Evolutionary conservation across 148 eudicot species (phyloP).

Genomic region (Drosera capensis): DNA sequence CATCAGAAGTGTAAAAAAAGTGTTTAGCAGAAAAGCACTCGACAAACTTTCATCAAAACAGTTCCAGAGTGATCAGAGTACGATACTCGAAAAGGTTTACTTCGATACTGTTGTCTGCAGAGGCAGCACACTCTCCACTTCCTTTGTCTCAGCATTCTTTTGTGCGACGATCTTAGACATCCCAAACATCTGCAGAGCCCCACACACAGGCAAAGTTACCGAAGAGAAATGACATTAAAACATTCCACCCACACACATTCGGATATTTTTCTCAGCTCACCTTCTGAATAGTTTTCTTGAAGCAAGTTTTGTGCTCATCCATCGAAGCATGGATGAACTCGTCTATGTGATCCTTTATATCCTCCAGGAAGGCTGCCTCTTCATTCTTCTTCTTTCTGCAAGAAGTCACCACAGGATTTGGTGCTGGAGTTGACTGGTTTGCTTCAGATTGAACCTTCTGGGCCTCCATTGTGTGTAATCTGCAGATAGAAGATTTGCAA

Average conservation of each 20-base stretch:
- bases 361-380: conserved; percentile 56
- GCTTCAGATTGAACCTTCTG: conserved; percentile 20
- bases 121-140: conserved; percentile 45
- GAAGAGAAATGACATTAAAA: neutral
- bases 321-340: conserved; percentile 79
- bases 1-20: too few relatives aligned
- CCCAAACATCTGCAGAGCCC: conserved; percentile 16
- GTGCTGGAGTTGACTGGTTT: conserved; percentile 19
- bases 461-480: conserved; percentile 15
- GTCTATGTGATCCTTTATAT: conserved; percentile 76
- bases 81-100: too few relatives aligned
- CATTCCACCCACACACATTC: neutral
- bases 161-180: conserved; percentile 20
- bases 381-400: conserved; percentile 77
- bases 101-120: conserved; percentile 33
- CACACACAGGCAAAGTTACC: neutral
- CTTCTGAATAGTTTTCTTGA: conserved; percentile 70
- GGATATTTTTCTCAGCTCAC: conserved; percentile 11
- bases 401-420: conserved; percentile 33
- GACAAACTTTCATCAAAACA: too few relatives aligned
- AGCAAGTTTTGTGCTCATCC: conserved; percentile 90
- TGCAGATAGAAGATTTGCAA: too few relatives aligned
- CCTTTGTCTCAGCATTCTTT: conserved; percentile 20
- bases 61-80: too few relatives aligned
- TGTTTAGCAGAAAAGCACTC: too few relatives aligned